Base-by-base conservation (phyloP, 2,329 filamentous ascomycete genomes). In the Aspergillus udagawae region DNA sequence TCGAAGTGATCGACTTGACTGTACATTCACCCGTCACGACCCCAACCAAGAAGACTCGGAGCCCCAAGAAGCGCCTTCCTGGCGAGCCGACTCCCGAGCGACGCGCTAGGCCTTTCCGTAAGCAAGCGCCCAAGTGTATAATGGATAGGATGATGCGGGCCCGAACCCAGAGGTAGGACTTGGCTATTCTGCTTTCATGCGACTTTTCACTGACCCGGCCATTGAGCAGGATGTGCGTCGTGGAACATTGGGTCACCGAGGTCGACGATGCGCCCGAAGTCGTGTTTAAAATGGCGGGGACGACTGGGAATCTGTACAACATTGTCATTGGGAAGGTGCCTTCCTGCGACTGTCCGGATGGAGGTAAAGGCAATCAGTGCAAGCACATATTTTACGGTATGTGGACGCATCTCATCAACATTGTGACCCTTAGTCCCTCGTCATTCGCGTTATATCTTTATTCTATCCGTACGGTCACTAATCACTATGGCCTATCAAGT, bases 301-400 rank as follows among this genome's bases (percentile, higher is more conserved):
- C 80, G 4, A 86, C 83, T 0, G 85, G 85, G 17, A 87, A 87
- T 62, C 71, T 87, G 20, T 87, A 88, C 70, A 80, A 75, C n/a
- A 78, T 85, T 35, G 76, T 70, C 10, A 81, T 88, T 53, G 70
- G 73, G 56, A 80, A 81, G 53, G 64, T 77, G 10, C 83, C 84
- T 0, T 72, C 63, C 5, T 86, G 84, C 69, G 77, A 77, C 55
- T 86, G 84, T 66, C 82, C 82, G 0, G 80, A 85, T 68, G 75
- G 74, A 7, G 59, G 49, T 35, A 82, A 82, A 56, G 81, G 83
- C 4, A 82, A 83, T 48, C 82, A 85, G 63, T 88, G 85, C 78
- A 87, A 87, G 66, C 85, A 87, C 62, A 80, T 86, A 47, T 71
- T 83, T 49, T 86, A 86, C 65, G 67, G 82, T 82, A 74, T 59